phyloP scores from a whole-genome alignment of 106 monocot genomes.

The Xerophyta viscosa region DNA sequence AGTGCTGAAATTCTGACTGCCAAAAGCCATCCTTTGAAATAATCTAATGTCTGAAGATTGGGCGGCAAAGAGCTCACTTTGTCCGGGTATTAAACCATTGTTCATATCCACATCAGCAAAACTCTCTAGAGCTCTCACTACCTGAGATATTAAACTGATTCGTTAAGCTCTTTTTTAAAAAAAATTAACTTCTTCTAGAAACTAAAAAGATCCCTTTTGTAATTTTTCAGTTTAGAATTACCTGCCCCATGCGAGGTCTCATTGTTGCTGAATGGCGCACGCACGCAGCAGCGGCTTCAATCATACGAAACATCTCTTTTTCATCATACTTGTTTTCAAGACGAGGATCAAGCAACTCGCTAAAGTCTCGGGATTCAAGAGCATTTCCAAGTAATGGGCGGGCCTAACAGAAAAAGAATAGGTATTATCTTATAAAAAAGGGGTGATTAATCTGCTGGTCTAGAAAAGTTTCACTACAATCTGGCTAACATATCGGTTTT shows the following conservation, averaged over 20 bases:
- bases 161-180: too few relatives aligned
- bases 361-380: conserved; percentile 61
- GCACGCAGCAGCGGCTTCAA: conserved; percentile 87
- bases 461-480: too few relatives aligned
- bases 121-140: conserved; percentile 59
- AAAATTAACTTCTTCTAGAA: neutral
- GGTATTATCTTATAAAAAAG: too few relatives aligned
- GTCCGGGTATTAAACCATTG: conserved; percentile 56
- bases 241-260: conserved; percentile 89
- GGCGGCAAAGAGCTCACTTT: conserved; percentile 36
- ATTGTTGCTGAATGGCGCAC: conserved; percentile 79
- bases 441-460: too few relatives aligned
- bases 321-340: conserved; percentile 63
- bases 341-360: conserved; percentile 52
- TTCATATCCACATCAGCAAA: conserved; percentile 45
- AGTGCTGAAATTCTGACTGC: conserved; percentile 37
- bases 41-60: conserved; percentile 48
- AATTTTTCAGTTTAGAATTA: conserved; percentile 10
- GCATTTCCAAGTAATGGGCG: conserved; percentile 61
- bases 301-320: conserved; percentile 80
- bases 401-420: conserved; percentile 37
- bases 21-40: conserved; percentile 65
- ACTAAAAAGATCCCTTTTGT: neutral
- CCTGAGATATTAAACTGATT: conserved; percentile 23
- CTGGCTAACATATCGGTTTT: too few relatives aligned